Base-by-base conservation (phyloP, 2,329 filamentous ascomycete species). In the Aspergillus niger region DNA sequence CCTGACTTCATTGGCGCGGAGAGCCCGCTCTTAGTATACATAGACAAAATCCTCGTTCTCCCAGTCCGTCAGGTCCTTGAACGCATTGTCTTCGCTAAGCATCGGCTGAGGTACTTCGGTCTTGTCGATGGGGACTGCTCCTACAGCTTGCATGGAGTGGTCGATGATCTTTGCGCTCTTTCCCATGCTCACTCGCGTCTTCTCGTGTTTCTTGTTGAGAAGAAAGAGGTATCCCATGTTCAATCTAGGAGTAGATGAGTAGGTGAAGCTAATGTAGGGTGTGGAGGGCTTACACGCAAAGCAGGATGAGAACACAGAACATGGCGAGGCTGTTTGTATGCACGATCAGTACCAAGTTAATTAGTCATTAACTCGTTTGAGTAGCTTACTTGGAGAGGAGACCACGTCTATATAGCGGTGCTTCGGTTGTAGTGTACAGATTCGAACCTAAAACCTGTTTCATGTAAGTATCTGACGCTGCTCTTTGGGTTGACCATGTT, bases 21-120 rank as follows among this genome's bases (percentile, higher is more conserved):
- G 32, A 36, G 11, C 32, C 32, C 32, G 32, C 10, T 15, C 20
- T 44, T 69, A 83, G 54, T 79, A 85, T 2, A 88, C 80, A 72
- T 85, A 89, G 6, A 88, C 79, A 67, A 89, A 89, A 62, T 88
- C 85, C 67, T 88, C 85, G 63, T 88, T 88, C 72, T 83, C 77
- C 66, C 84, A 72, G 69, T 88, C 86, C 15, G 85, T 88, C 17
- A 83, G 72, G 69, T 89, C 86, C 53, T 83, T 82, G 67, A 85
- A 85, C 1, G 82, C 80, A 64, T 82, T 80, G 26, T 84, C 80
- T 1, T 81, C 78, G 10, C 71, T 69, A 3, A 65, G 68, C 22
- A 58, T 67, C 56, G 71, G 70, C 38, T 65, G 68, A 2, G 64
- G 66, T 22, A 63, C 62, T 4, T 70, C 74, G 11, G 74, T 69